Conservation (phyloP, 441 rosid species). For the Capsella rubella region DNA sequence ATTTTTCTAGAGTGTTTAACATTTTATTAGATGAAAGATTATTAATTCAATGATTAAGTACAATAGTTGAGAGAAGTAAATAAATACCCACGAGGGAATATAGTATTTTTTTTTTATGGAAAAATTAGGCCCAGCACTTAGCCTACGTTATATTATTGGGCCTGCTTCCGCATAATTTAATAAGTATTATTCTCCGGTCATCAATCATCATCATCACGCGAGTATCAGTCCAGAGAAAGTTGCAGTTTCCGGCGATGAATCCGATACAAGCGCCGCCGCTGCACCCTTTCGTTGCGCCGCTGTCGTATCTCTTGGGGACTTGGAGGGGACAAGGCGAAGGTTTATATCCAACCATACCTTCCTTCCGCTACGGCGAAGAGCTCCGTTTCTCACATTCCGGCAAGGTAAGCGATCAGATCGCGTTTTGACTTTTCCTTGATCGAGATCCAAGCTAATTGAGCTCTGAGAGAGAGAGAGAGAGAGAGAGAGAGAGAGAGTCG, state of each 20-base stretch:
- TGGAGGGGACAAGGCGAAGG: conserved; percentile 86
- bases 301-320: conserved; percentile 67
- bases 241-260: background rate
- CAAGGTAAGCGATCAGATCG: conserved; percentile 47
- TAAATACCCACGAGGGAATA: too few species aligned
- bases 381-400: conserved; percentile 68
- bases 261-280: conserved; percentile 37
- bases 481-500: too few species aligned
- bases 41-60: too few species aligned
- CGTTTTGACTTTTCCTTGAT: background rate
- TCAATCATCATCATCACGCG: background rate
- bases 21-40: too few species aligned
- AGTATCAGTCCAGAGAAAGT: background rate
- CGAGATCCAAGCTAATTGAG: background rate
- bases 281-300: conserved; percentile 64
- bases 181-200: background rate
- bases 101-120: too few species aligned
- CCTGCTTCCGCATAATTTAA: background rate
- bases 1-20: too few species aligned
- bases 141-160: background rate
- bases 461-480: too few species aligned
- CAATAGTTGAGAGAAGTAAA: too few species aligned
- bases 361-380: conserved; percentile 79
- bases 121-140: background rate
- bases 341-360: conserved; percentile 62